Evolutionary conservation across 2,329 filamentous ascomycete species (phyloP).

Genomic region (Fusarium metavorans): DNA sequence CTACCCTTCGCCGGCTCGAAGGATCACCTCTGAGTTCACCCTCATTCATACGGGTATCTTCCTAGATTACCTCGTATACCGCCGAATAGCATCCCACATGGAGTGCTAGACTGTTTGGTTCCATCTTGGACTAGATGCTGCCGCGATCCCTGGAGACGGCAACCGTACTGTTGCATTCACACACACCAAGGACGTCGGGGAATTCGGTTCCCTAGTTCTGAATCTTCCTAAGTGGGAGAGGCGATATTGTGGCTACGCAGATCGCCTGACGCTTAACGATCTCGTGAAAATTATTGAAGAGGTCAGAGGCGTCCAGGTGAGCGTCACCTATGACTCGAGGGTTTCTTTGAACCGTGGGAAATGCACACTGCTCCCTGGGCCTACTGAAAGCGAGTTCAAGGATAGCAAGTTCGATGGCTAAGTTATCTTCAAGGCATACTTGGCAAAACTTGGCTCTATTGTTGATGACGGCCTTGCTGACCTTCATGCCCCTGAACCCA

Average conservation of each 20-base stretch:
- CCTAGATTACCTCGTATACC: neutral
- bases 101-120: neutral
- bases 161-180: too few species aligned
- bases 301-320: neutral
- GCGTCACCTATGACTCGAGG: neutral
- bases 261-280: neutral
- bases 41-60: neutral
- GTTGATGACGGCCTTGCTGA: neutral
- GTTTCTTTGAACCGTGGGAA: neutral
- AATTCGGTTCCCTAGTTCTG: too few species aligned
- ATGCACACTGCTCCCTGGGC: neutral
- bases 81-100: neutral
- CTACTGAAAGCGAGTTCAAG: neutral
- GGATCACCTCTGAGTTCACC: neutral
- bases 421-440: neutral
- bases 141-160: neutral
- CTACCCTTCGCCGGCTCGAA: too few species aligned
- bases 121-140: neutral
- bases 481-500: neutral
- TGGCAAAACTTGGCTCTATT: neutral
- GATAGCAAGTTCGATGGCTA: neutral
- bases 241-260: neutral
- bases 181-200: too few species aligned
- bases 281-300: neutral
- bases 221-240: neutral